Evolutionary conservation across 2,329 filamentous ascomycete species (phyloP).

Genomic region (Trichoderma sp.): DNA sequence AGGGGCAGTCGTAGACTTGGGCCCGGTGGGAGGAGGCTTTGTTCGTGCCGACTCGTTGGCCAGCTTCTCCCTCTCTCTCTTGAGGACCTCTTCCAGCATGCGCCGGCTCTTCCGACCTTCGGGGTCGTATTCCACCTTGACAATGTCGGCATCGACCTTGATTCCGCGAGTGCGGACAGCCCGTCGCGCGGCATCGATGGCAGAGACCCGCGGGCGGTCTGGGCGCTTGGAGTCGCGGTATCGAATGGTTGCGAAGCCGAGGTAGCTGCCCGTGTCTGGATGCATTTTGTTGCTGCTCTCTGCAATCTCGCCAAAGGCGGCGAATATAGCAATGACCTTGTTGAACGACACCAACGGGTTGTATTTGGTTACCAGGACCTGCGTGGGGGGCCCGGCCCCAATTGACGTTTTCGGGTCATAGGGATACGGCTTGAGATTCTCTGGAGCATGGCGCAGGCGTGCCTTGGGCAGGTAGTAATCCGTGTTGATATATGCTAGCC

Average conservation of each 20-base stretch:
- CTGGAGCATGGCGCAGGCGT: constrained; percentile 68
- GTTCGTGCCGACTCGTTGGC: constrained; percentile 36
- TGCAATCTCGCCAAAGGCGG: constrained; percentile 80
- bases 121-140: constrained; percentile 84
- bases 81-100: constrained; percentile 72
- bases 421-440: constrained; percentile 75
- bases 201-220: constrained; percentile 52
- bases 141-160: constrained; percentile 71
- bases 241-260: constrained; percentile 88
- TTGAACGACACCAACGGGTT: constrained; percentile 82
- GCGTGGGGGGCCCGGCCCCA: constrained; percentile 82
- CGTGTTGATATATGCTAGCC: constrained; percentile 64
- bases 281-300: constrained; percentile 93
- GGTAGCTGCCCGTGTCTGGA: constrained; percentile 86
- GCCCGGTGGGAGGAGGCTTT: constrained; percentile 39
- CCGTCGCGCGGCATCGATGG: constrained; percentile 74
- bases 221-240: constrained; percentile 69
- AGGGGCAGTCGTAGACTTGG: constrained; percentile 31
- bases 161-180: constrained; percentile 75
- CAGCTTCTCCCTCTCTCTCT: constrained; percentile 62
- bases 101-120: constrained; percentile 79
- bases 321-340: constrained; percentile 72
- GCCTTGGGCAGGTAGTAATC: constrained; percentile 69
- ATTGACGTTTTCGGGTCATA: constrained; percentile 82
- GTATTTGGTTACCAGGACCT: constrained; percentile 93